Percentiles rank a stretch among this genome's conserved stretches.
phyloP scores from a whole-genome alignment of 164 flowering plant species.

The Vitis cinerea region DNA sequence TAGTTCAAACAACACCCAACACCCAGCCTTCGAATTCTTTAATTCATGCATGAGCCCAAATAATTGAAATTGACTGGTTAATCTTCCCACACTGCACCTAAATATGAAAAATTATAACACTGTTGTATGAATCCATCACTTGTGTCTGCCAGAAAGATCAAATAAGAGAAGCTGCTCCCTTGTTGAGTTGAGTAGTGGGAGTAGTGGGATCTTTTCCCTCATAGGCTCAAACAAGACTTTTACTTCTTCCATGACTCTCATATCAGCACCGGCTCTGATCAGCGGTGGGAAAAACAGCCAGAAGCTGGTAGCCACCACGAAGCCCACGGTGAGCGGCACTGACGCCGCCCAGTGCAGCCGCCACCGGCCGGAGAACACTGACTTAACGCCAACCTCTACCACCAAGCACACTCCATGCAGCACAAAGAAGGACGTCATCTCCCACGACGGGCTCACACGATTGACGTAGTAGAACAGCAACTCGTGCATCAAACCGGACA shows the following conservation, averaged over 20 bases:
- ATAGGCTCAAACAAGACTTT: background rate
- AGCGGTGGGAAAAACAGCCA: constrained; percentile 52
- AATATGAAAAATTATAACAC: too few relatives aligned
- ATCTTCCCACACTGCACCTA: too few relatives aligned
- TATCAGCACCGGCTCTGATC: constrained; percentile 27
- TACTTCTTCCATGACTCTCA: constrained; percentile 24
- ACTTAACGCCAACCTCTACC: constrained; percentile 25
- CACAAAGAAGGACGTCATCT: constrained; percentile 34
- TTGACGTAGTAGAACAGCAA: constrained; percentile 18
- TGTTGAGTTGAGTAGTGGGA: too few relatives aligned
- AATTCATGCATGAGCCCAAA: too few relatives aligned
- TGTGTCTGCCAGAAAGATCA: too few relatives aligned
- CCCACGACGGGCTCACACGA: constrained; percentile 36
- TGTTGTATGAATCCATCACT: too few relatives aligned
- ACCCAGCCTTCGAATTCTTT: too few relatives aligned
- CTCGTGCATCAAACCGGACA: constrained; percentile 39
- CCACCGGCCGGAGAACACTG: constrained; percentile 5
- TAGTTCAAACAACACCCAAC: too few relatives aligned
- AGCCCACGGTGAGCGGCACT: constrained; percentile 30
- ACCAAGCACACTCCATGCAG: constrained; percentile 33
- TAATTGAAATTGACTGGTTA: too few relatives aligned
- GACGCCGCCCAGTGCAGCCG: constrained; percentile 27
- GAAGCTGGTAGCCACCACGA: constrained; percentile 36
- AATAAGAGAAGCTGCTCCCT: too few relatives aligned
- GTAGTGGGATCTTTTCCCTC: background rate